Percentiles rank a stretch among this genome's conserved stretches.
Conservation (phyloP, 208 protist species). For the Novymonas esmeraldas region DNA sequence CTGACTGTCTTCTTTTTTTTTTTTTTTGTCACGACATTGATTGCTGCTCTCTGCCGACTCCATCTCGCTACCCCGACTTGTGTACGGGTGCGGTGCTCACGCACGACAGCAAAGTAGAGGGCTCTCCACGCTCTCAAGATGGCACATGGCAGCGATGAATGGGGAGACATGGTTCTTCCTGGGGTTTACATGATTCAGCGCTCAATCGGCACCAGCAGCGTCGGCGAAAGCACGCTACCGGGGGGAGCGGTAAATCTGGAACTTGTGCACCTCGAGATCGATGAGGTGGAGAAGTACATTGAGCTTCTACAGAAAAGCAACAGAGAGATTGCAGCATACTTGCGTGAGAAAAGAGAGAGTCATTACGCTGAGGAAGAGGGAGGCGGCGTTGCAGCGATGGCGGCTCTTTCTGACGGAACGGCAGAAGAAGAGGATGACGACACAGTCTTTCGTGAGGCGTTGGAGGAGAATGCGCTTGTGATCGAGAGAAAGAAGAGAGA, state of each 20-base stretch:
- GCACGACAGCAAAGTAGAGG: neutral
- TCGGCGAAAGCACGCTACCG: constrained; percentile 7
- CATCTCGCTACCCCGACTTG: neutral
- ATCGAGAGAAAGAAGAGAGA: constrained; percentile 40
- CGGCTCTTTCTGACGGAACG: constrained; percentile 10
- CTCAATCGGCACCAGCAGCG: neutral
- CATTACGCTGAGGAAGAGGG: constrained; percentile 14
- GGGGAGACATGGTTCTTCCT: constrained; percentile 78
- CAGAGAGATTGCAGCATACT: constrained; percentile 46
- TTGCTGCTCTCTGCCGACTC: neutral
- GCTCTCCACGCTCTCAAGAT: constrained; percentile 3
- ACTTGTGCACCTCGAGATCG: constrained; percentile 61
- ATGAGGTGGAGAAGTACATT: constrained; percentile 53
- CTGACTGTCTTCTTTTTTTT: no score
- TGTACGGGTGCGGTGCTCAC: neutral
- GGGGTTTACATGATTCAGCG: constrained; percentile 85
- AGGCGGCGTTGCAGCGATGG: constrained; percentile 14
- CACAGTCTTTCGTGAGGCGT: constrained; percentile 34
- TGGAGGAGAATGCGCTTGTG: constrained; percentile 38
- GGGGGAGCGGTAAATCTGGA: constrained; percentile 56
- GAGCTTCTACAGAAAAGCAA: constrained; percentile 70
- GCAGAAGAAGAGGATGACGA: constrained; percentile 27
- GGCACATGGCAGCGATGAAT: constrained; percentile 30
- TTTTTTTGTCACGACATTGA: no score
- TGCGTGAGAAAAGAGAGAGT: constrained; percentile 16